Evolutionary conservation across 805 yeast species (phyloP).

Genomic region (Myxozyma mucilagina): DNA sequence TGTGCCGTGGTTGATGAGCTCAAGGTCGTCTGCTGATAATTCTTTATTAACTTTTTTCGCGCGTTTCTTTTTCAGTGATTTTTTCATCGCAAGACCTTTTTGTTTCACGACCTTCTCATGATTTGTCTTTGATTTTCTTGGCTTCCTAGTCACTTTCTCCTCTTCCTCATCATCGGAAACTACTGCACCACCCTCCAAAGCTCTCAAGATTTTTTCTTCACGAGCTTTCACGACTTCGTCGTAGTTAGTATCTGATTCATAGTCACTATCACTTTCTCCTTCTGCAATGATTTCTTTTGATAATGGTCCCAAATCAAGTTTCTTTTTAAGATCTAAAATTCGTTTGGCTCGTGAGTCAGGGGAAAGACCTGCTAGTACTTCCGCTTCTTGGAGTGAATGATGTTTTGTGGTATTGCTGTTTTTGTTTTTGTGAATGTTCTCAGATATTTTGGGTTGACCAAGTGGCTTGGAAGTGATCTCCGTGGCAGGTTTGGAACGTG

Average conservation of each 20-base stretch:
- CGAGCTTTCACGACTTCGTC: neutral
- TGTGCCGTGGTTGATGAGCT: neutral
- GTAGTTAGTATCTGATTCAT: conserved; percentile 8
- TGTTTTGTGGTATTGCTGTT: neutral
- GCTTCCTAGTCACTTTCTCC: conserved; percentile 7
- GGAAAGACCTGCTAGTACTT: neutral
- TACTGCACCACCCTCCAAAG: neutral
- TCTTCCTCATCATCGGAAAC: neutral
- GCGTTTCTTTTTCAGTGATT: neutral
- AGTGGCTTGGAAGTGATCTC: neutral
- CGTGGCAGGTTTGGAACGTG: neutral
- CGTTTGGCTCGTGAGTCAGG: conserved; percentile 1
- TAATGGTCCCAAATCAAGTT: neutral
- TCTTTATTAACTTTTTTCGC: neutral
- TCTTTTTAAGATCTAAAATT: neutral
- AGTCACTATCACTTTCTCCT: conserved; percentile 16
- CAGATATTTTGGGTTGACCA: no score
- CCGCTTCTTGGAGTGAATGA: neutral
- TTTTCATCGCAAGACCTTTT: neutral
- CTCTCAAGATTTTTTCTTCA: neutral
- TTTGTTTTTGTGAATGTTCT: neutral
- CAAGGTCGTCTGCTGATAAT: neutral
- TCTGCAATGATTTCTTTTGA: conserved; percentile 9
- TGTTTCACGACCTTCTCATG: neutral
- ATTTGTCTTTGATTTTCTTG: neutral